These are phyloP conservation scores for Coemansia interrupta DNA, from an alignment of 192 early-diverging fungal species.

Conservation along the genomic window DNA sequence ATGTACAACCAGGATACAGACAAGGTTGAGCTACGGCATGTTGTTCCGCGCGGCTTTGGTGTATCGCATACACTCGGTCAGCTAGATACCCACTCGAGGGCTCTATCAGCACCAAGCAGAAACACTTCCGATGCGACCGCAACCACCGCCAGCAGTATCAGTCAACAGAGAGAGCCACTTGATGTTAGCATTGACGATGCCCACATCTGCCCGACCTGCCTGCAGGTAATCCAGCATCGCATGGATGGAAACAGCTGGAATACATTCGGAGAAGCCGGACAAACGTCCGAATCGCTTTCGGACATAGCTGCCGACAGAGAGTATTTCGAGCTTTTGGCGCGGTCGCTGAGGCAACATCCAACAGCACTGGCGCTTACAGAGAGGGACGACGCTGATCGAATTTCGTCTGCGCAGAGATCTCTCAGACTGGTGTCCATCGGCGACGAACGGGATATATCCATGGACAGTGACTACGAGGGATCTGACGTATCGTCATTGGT, in stretches of 20 bases:
- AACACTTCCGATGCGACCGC: not conserved
- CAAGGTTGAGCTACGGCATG: slow-evolving; percentile 50
- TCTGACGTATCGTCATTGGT: not conserved
- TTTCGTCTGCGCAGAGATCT: too few relatives aligned
- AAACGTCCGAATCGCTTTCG: not conserved
- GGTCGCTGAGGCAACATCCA: slow-evolving; percentile 19
- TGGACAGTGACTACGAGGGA: not conserved
- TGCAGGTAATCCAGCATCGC: slow-evolving; percentile 18
- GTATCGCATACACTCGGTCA: not conserved
- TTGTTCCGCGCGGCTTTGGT: slow-evolving; percentile 14
- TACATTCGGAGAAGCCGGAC: slow-evolving; percentile 6
- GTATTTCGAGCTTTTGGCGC: slow-evolving; percentile 38
- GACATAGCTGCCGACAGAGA: slow-evolving; percentile 28
- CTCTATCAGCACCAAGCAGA: slow-evolving; percentile 7
- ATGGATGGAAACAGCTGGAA: slow-evolving; percentile 6
- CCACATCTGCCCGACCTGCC: slow-evolving; percentile 27
- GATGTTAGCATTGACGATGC: slow-evolving; percentile 6
- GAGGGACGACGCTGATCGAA: not conserved
- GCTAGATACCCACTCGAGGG: slow-evolving; percentile 4
- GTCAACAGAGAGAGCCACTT: not conserved
- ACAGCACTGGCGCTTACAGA: slow-evolving; percentile 13
- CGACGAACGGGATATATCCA: too few relatives aligned
- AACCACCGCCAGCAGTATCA: too few relatives aligned
- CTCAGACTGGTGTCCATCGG: not conserved
- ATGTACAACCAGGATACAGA: slow-evolving; percentile 63